These are phyloP conservation scores for Trichoderma afroharzianum DNA, from an alignment of 2,329 filamentous ascomycete genomes.

Conservation along the genomic window DNA sequence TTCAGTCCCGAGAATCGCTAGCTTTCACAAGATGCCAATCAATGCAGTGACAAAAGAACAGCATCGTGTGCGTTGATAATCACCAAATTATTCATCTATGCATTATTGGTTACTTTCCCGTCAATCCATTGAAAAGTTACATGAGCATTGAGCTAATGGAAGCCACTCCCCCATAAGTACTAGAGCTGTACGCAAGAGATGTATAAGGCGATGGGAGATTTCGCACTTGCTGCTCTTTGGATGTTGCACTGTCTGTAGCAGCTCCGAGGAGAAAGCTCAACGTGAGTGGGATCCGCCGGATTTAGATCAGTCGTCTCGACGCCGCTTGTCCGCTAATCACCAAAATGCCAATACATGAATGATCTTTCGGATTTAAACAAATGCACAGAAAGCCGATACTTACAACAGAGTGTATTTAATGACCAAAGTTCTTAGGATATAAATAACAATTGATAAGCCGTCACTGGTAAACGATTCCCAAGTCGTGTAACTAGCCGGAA, in stretches of 20 bases:
- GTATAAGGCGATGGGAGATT: neutral
- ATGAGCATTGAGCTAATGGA: neutral
- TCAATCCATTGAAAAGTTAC: neutral
- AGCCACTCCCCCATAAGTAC: neutral
- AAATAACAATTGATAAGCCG: neutral
- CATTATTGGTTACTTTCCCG: neutral
- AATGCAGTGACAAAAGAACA: neutral
- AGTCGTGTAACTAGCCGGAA: neutral
- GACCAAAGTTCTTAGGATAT: neutral
- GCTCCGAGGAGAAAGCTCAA: neutral
- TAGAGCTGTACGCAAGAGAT: neutral
- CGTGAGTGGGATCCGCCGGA: neutral
- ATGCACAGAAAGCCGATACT: neutral
- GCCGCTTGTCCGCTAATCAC: neutral
- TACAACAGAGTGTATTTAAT: neutral
- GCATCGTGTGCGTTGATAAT: neutral
- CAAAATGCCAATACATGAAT: neutral
- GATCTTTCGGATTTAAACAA: neutral
- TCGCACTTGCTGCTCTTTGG: neutral
- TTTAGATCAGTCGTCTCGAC: neutral
- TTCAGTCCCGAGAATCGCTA: neutral
- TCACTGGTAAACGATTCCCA: neutral
- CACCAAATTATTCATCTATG: accelerated
- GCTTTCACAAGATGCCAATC: neutral
- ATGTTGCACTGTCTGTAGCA: neutral